These are phyloP conservation scores for Apiotrichum siamense DNA, from an alignment of 1,284 basidiomycete genomes.

Conservation along the genomic window DNA sequence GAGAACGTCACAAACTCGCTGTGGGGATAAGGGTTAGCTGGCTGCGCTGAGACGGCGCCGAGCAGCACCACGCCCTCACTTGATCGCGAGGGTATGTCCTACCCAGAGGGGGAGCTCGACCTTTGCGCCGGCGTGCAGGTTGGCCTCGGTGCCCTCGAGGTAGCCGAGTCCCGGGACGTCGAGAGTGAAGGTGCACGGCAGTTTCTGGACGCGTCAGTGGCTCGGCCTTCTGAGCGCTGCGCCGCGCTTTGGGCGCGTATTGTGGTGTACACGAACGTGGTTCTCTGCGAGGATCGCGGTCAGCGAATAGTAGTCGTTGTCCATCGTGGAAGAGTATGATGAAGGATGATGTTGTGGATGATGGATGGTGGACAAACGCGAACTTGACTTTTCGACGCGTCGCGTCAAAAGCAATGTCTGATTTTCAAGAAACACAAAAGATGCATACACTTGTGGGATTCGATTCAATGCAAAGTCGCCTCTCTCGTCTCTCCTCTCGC, in stretches of 20 bases:
- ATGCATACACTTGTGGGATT: constrained; percentile 1
- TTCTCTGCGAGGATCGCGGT: constrained; percentile 83
- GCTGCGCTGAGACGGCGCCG: constrained; percentile 8
- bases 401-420: neutral
- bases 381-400: neutral
- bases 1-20: constrained; percentile 81
- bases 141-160: constrained; percentile 70
- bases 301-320: constrained; percentile 79
- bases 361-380: neutral
- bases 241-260: neutral
- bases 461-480: neutral
- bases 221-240: too few species aligned
- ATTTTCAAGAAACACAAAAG: neutral
- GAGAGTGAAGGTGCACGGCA: constrained; percentile 80
- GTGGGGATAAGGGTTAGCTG: too few species aligned
- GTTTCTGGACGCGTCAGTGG: constrained; percentile 68
- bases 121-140: constrained; percentile 68
- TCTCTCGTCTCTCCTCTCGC: neutral
- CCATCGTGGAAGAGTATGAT: constrained; percentile 52
- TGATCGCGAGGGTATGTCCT: constrained; percentile 70
- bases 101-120: constrained; percentile 80
- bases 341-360: neutral
- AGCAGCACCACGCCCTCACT: constrained; percentile 57
- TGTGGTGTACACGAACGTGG: constrained; percentile 54
- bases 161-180: constrained; percentile 81